A percentile compares a stretch with the other conserved stretches of the same genome.
These are phyloP conservation scores for Gossypioides kirkii DNA, from an alignment of 345 rosid genomes.

Conservation along the genomic window DNA sequence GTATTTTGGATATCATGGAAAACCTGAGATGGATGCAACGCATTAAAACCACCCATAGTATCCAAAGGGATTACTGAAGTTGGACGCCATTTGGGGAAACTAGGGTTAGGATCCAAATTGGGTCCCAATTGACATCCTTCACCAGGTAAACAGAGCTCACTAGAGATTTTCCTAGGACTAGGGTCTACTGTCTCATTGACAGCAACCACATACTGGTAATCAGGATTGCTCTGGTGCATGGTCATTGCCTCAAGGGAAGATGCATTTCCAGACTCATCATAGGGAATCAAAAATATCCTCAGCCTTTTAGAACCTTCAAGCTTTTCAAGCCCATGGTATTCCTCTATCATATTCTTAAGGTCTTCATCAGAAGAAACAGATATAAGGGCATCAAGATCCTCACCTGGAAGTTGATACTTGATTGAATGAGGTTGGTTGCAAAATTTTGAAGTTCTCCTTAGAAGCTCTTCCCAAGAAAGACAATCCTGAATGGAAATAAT, in stretches of 20 bases:
- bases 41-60: slow-evolving; percentile 22
- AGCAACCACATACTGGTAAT: slow-evolving; percentile 41
- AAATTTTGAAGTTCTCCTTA: slow-evolving; percentile 42
- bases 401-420: slow-evolving; percentile 72
- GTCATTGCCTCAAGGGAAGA: slow-evolving; percentile 33
- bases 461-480: slow-evolving; percentile 55
- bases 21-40: slow-evolving; percentile 24
- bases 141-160: slow-evolving; percentile 26
- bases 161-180: slow-evolving; percentile 26
- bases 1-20: slow-evolving; percentile 29
- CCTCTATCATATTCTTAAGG: slow-evolving; percentile 66
- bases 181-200: slow-evolving; percentile 40
- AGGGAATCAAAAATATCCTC: slow-evolving; percentile 54
- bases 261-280: slow-evolving; percentile 33
- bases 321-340: slow-evolving; percentile 48
- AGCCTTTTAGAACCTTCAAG: slow-evolving; percentile 52
- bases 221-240: slow-evolving; percentile 34
- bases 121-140: slow-evolving; percentile 36
- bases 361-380: slow-evolving; percentile 65
- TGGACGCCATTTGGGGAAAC: slow-evolving; percentile 12
- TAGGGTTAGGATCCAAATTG: slow-evolving; percentile 22
- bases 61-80: slow-evolving; percentile 30
- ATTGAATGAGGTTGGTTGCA: slow-evolving; percentile 51
- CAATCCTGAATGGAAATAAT: slow-evolving; percentile 44
- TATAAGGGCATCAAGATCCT: slow-evolving; percentile 62